Evolutionary conservation across 305 asterid genomes (phyloP), one percentile per base, ranked within the genome.

Genomic region (Caryopteris hybrid): DNA sequence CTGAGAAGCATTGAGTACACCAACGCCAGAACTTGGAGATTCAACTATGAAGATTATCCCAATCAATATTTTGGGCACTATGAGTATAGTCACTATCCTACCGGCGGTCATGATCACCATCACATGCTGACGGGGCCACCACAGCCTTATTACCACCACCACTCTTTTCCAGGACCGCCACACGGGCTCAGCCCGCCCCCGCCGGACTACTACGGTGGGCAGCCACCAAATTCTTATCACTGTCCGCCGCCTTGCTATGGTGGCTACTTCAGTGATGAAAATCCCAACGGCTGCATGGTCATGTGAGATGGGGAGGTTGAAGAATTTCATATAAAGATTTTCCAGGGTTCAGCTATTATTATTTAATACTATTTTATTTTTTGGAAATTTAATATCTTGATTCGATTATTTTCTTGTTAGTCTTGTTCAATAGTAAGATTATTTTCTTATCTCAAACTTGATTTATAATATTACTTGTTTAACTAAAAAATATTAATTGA

Each of bases 231-330:
- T 6, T 5, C 53, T 12, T 50, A 53, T 18, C 33, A 61, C 56
- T 41, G 39, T 56, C 69, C 70, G 7, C 58, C 72, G 38, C 72
- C 77, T 2, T 7, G 20, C 47, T 39, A 66, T 45, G 72, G 72
- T 38, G 76, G 77, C 20, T 34, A n/a, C 58, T 79, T 75, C 61
- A 72, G 78, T 60, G 81, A 79, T 54, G 81, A 79, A 70, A 79
- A 79, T 52, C 84, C 81, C 46, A 79, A 76, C 48, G 76, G 58
- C 17, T 79, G 84, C 79, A 17, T 16, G 14, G 63, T 72, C 50
- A 63, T 71, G 75, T 71, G 66, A 71, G 36, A 52, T 42, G 8
- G n/a, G 34, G 13, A 16, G 70, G 36, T 48, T 48, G 36, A 3
- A 0, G 8, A 50, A n/a, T 8, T n/a, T n/a, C n/a, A n/a, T n/a